Evolutionary conservation across 2,329 filamentous ascomycete genomes (phyloP), one percentile per base, ranked within the genome.

Genomic region (Didymellaceae sp.): DNA sequence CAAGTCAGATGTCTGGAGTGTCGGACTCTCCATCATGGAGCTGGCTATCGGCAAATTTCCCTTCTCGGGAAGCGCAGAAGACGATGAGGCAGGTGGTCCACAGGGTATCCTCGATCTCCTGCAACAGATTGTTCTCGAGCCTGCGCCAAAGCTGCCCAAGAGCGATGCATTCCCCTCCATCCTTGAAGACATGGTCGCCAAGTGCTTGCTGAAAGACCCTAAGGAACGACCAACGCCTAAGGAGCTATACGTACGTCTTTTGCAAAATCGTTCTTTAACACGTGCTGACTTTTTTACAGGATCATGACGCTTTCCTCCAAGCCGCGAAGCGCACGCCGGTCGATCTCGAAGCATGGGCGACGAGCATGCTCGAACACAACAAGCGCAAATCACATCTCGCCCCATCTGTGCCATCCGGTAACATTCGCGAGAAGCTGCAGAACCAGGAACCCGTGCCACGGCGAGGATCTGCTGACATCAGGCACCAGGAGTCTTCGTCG

Each of bases 1-100:
- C 66, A 97, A 97, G 75, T 97, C 92, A 10, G 94, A 99, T 72
- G 94, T 99, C 4, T 99, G 94, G 94, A 97, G 92, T 82, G 95
- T 97, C 57, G 94, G 94, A 24, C 79, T 99, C 60, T 88, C 88
- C 0, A 86, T 99, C 56, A 97, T 99, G 92, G 94, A 99, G 75
- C 78, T 99, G 61, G 94, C 94, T 25, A 97, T 99, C 68, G 94
- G 94, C 59, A 92, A 95, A 68, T 99, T 99, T 68, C 94, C 94
- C 1, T 99, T 99, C 71, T 90, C 85, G 63, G 90, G 95, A 49
- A 88, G 93, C 58, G 87, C 87, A 42, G 91, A 89, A 2, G 83
- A 83, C 52, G 81, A 85, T 51, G 85, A 86, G 41, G 81, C 83
- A 42, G 82, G 82, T 22, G 86, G 85, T 1, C 94, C 94, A 1